These are phyloP conservation scores for Syncephalis plumigaleata DNA, from an alignment of 371 early-diverging fungal genomes.

Conservation along the genomic window DNA sequence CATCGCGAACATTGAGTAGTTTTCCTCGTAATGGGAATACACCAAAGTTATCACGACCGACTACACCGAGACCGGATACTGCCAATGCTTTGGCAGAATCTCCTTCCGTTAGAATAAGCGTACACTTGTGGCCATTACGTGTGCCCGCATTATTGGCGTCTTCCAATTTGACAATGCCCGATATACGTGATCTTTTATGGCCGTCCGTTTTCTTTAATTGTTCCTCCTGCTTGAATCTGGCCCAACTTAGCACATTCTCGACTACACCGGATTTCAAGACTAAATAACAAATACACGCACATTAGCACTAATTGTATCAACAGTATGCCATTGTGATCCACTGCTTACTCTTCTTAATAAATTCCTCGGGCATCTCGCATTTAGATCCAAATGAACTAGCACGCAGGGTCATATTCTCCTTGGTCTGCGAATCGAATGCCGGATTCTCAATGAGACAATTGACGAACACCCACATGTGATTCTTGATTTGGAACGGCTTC, in stretches of 20 bases:
- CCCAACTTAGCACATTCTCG: slow-evolving; percentile 65
- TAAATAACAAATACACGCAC: slow-evolving; percentile 14
- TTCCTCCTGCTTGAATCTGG: slow-evolving; percentile 68
- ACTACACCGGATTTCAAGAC: slow-evolving; percentile 61
- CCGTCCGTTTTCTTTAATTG: slow-evolving; percentile 93
- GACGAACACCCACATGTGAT: slow-evolving; percentile 89
- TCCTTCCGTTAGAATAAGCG: slow-evolving; percentile 98
- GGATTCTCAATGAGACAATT: slow-evolving; percentile 98
- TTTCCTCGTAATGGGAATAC: slow-evolving; percentile 99
- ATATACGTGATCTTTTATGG: slow-evolving; percentile 43
- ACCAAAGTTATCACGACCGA: slow-evolving; percentile 93
- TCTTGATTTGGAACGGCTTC: slow-evolving; percentile 83
- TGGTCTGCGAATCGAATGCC: slow-evolving; percentile 98
- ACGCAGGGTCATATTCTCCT: slow-evolving; percentile 93
- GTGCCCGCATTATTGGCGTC: slow-evolving; percentile 98
- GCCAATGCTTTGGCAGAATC: slow-evolving; percentile 98
- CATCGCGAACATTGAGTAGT: slow-evolving; percentile 97
- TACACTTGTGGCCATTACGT: slow-evolving; percentile 62
- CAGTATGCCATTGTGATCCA: slow-evolving; percentile 34
- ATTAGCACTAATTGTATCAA: slow-evolving; percentile 7
- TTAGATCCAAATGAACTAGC: slow-evolving; percentile 76
- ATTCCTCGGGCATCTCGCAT: slow-evolving; percentile 62
- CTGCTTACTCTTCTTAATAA: slow-evolving; percentile 50
- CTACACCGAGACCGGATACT: slow-evolving; percentile 81
- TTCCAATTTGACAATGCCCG: slow-evolving; percentile 90